Percentiles rank a stretch among this genome's conserved stretches.
These are phyloP conservation scores for Penicillium crystallinum DNA, from an alignment of 495 filamentous ascomycete genomes.

Conservation along the genomic window DNA sequence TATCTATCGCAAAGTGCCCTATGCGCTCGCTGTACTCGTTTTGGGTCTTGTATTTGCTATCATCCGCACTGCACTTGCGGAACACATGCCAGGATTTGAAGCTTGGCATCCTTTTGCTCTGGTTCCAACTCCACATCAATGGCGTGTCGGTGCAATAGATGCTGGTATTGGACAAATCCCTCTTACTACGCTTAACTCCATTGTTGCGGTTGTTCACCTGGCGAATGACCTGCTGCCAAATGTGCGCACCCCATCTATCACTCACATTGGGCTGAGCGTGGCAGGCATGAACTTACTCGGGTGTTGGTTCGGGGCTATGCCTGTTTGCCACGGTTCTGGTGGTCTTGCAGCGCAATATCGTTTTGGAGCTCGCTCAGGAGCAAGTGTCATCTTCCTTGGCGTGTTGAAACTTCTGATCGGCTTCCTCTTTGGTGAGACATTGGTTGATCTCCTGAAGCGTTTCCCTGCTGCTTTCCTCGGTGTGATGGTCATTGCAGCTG, in stretches of 20 bases:
- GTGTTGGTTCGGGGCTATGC: constrained; percentile 93
- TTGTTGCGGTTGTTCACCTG: constrained; percentile 77
- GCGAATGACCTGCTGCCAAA: constrained; percentile 68
- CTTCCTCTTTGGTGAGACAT: constrained; percentile 61
- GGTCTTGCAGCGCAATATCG: constrained; percentile 84
- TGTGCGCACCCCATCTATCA: constrained; percentile 59
- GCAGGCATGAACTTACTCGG: constrained; percentile 75
- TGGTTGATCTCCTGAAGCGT: constrained; percentile 58
- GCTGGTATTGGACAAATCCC: constrained; percentile 80
- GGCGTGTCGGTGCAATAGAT: constrained; percentile 45
- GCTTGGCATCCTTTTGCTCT: constrained; percentile 46
- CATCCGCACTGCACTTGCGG: constrained; percentile 30
- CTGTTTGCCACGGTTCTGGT: constrained; percentile 89
- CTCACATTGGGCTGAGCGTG: constrained; percentile 73
- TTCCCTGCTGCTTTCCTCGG: constrained; percentile 75
- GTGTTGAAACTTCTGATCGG: constrained; percentile 71
- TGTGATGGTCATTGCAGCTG: constrained; percentile 84
- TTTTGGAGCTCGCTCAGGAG: constrained; percentile 84
- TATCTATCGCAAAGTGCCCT: constrained; percentile 58
- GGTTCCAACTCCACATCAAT: constrained; percentile 42
- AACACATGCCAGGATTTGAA: constrained; percentile 40
- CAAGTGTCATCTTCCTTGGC: constrained; percentile 75
- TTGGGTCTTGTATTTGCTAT: constrained; percentile 57
- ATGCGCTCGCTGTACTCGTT: constrained; percentile 66
- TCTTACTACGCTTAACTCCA: constrained; percentile 83